Base-by-base conservation (phyloP, 2,329 filamentous ascomycete species). In the Sporothrix globosa region DNA sequence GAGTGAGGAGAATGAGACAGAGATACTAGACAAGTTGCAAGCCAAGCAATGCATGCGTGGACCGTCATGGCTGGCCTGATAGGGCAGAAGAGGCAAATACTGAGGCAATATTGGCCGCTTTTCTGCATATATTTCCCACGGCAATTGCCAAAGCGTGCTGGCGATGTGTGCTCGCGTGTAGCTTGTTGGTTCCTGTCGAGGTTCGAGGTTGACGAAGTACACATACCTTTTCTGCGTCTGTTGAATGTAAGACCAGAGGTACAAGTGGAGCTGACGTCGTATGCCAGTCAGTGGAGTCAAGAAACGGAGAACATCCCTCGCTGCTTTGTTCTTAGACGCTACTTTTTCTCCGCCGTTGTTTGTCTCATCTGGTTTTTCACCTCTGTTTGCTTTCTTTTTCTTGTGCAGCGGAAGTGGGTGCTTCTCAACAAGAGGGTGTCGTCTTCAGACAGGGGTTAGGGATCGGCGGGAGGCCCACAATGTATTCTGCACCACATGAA, bases 401-500 rank as follows among this genome's bases (percentile, higher is more conserved):
- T 34, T 54, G 14, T 34, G 44, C 61, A 53, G 44, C 17, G 27
- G 7, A 44, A 21, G n/a, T 53, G 58, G 58, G 13, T 53, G 52
- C 60, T 46, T 17, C 39, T n/a, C 44, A 41, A 46, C 44, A 65
- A 50, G 41, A 65, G 41, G 61, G 46, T 66, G 39, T 58, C n/a
- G 63, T 70, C 27, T 24, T 66, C 50, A 41, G 66, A 58, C 56
- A 70, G 58, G 69, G 68, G 50, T 44, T 39, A 66, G 17, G 41
- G 61, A 48, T 67, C 50, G 44, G 52, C 34, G 50, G 39, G 39
- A 52, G 24, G 13, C 44, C 48, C 58, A 54, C 68, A 53, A 14
- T 50, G 14, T n/a, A 48, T 50, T 48, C 48, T 46, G 60, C 48
- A 66, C 58, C 27, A 70, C 39, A 65, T 71, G 69, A 71, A 71